These are phyloP conservation scores for Coccomyxa subellipsoidea DNA, from an alignment of 163 green algal genomes.

Conservation along the genomic window DNA sequence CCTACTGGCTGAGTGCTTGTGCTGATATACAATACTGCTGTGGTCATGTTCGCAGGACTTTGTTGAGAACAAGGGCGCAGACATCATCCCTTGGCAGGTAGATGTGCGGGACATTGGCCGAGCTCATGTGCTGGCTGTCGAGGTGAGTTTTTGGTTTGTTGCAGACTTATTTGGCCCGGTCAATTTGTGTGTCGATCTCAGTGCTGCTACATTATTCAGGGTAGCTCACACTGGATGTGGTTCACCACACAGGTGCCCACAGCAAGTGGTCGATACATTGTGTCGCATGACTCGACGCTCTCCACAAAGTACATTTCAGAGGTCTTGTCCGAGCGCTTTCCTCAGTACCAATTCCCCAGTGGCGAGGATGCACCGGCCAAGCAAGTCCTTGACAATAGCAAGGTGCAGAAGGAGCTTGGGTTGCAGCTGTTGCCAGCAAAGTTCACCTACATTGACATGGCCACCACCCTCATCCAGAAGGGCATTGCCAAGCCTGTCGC, in stretches of 20 bases:
- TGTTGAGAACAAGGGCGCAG: neutral
- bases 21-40: no score
- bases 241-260: neutral
- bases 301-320: constrained; percentile 13
- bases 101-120: constrained; percentile 4
- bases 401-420: constrained; percentile 51
- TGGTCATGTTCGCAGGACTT: neutral
- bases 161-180: neutral
- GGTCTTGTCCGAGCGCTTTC: constrained; percentile 25
- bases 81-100: constrained; percentile 2
- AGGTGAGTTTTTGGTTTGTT: neutral
- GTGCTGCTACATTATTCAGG: no score
- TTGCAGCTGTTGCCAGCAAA: constrained; percentile 35
- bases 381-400: constrained; percentile 37
- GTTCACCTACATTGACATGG: constrained; percentile 62
- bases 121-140: neutral
- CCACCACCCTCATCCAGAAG: constrained; percentile 39
- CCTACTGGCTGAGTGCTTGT: neutral
- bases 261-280: neutral
- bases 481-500: constrained; percentile 30
- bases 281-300: constrained; percentile 11
- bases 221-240: no score
- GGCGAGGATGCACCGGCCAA: constrained; percentile 24
- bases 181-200: no score
- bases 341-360: constrained; percentile 35